Conservation (phyloP, 2,329 filamentous ascomycete genomes). For the Blastomyces gilchristii region DNA sequence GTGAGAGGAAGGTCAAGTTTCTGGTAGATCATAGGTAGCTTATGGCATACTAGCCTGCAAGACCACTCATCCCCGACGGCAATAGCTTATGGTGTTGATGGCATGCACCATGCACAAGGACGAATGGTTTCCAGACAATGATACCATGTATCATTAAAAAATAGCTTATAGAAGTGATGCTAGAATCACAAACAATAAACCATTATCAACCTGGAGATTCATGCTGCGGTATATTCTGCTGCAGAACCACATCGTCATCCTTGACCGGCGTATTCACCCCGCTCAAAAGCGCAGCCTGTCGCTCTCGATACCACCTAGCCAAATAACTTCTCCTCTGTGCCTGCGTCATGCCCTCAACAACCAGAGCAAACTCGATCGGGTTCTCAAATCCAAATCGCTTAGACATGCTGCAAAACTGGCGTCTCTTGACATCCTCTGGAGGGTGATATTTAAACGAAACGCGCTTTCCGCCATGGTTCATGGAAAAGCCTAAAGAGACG, state of each 20-base stretch:
- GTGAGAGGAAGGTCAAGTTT: background rate
- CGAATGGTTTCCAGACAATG: background rate
- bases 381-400: conserved; percentile 63
- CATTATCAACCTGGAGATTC: background rate
- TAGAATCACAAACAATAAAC: background rate
- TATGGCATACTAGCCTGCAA: background rate
- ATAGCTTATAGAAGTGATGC: background rate
- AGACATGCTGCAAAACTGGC: conserved; percentile 90
- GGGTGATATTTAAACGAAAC: conserved; percentile 58
- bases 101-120: too few relatives aligned
- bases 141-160: background rate
- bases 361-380: conserved; percentile 74
- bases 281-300: conserved; percentile 41
- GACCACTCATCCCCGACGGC: background rate
- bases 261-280: conserved; percentile 1
- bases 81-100: background rate
- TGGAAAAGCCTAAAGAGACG: conserved; percentile 7
- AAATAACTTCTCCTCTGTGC: conserved; percentile 68
- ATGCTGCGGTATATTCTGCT: background rate
- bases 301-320: conserved; percentile 64
- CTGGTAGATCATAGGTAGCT: background rate
- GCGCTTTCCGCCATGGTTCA: conserved; percentile 28
- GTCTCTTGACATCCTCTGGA: conserved; percentile 58
- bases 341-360: conserved; percentile 84
- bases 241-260: background rate